These are phyloP conservation scores for Ricinus communis DNA, from an alignment of 345 rosid species.

Conservation along the genomic window DNA sequence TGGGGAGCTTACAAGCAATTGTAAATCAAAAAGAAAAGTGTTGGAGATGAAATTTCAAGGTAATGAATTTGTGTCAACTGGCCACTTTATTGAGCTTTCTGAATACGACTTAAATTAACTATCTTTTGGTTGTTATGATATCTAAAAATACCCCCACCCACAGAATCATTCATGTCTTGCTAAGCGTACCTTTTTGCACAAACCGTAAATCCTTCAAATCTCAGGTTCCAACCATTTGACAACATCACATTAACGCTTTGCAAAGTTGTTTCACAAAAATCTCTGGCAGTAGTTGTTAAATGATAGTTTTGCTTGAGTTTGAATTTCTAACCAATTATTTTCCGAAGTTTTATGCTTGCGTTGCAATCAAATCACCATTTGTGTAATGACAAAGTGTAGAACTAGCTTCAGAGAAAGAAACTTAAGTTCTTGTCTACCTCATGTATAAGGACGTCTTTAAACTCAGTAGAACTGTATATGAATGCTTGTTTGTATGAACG, in stretches of 20 bases:
- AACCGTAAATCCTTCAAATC: not conserved
- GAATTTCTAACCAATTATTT: not conserved
- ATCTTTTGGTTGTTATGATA: not conserved
- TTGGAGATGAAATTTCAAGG: slow-evolving; percentile 79
- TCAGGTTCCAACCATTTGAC: not conserved
- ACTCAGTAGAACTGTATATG: not conserved
- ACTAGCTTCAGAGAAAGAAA: not conserved
- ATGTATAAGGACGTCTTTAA: not conserved
- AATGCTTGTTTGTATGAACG: not conserved
- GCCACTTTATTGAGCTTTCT: not conserved
- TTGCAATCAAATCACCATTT: not conserved
- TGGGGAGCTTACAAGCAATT: slow-evolving; percentile 52
- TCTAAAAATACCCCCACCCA: not conserved
- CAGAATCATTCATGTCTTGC: not conserved
- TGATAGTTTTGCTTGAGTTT: not conserved
- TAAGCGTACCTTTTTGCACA: not conserved
- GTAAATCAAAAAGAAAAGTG: slow-evolving; percentile 72
- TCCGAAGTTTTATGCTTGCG: not conserved
- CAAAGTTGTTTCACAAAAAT: not conserved
- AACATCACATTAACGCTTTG: not conserved
- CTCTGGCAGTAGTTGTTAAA: not conserved
- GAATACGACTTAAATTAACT: slow-evolving; percentile 1
- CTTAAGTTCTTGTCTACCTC: not conserved
- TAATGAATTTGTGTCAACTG: slow-evolving; percentile 23
- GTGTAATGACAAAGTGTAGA: not conserved